Conservation (phyloP, 768 basidiomycete species). For the Suillus occidentalis region DNA sequence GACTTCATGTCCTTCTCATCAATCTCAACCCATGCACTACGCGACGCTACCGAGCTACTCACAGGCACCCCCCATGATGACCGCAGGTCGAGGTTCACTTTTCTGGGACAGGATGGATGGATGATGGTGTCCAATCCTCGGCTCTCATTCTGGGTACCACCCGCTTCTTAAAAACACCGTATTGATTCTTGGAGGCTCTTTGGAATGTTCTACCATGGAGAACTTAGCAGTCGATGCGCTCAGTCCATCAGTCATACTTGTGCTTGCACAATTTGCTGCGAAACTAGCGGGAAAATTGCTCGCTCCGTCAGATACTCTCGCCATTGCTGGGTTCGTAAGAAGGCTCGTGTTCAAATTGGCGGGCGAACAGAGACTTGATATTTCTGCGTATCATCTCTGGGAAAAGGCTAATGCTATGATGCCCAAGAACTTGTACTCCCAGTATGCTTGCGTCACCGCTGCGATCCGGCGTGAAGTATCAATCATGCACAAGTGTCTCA, state of each 20-base stretch:
- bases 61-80: too few species aligned
- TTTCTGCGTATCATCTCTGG: slow-evolving; percentile 19
- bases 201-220: slow-evolving; percentile 31
- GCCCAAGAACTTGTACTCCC: slow-evolving; percentile 30
- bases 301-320: slow-evolving; percentile 60
- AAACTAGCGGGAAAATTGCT: slow-evolving; percentile 40
- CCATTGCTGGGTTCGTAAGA: slow-evolving; percentile 64
- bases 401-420: slow-evolving; percentile 35
- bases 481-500: slow-evolving; percentile 40
- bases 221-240: slow-evolving; percentile 9
- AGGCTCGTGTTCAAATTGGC: slow-evolving; percentile 58
- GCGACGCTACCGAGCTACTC: not conserved
- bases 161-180: slow-evolving; percentile 66
- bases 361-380: slow-evolving; percentile 46
- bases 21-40: too few species aligned
- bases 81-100: too few species aligned
- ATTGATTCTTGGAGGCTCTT: slow-evolving; percentile 81
- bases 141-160: too few species aligned
- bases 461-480: slow-evolving; percentile 48
- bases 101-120: too few species aligned
- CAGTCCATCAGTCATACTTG: too few species aligned
- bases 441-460: slow-evolving; percentile 34
- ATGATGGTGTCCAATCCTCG: too few species aligned
- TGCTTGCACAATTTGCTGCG: too few species aligned
- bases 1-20: too few species aligned